Evolutionary conservation across 352 stramenopile genomes (phyloP).

Genomic region (Thalassiosira exigua): DNA sequence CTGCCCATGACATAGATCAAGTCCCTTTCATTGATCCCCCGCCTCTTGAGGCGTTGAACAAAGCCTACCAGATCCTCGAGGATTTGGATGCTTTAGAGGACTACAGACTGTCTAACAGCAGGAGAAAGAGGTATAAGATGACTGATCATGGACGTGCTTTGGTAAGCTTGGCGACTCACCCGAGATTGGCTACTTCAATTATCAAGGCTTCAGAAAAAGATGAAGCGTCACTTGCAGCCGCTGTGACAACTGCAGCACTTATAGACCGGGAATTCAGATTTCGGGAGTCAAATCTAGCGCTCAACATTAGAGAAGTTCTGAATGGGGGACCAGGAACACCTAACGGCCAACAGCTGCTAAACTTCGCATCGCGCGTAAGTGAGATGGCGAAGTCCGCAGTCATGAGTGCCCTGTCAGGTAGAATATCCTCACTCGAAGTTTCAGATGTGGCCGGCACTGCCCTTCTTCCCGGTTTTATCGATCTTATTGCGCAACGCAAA

Average conservation of each 20-base stretch:
- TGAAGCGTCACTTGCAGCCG: slow-evolving; percentile 31
- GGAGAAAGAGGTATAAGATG: slow-evolving; percentile 38
- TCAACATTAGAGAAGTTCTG: slow-evolving; percentile 36
- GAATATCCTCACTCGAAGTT: slow-evolving; percentile 19
- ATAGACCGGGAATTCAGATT: slow-evolving; percentile 28
- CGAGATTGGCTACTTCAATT: slow-evolving; percentile 66
- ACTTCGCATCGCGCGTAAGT: slow-evolving; percentile 52
- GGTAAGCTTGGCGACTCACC: slow-evolving; percentile 58
- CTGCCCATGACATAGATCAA: slow-evolving; percentile 53
- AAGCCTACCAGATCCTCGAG: slow-evolving; percentile 58
- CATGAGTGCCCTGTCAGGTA: slow-evolving; percentile 14
- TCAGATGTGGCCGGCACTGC: slow-evolving; percentile 39
- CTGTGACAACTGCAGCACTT: slow-evolving; percentile 50
- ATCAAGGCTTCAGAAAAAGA: slow-evolving; percentile 33
- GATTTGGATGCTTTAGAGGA: slow-evolving; percentile 59
- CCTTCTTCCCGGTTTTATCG: slow-evolving; percentile 70
- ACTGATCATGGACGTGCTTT: slow-evolving; percentile 56
- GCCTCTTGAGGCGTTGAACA: slow-evolving; percentile 38
- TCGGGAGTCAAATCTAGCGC: slow-evolving; percentile 33
- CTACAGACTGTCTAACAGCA: slow-evolving; percentile 35
- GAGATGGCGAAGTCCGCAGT: slow-evolving; percentile 40
- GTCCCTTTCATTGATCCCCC: slow-evolving; percentile 73
- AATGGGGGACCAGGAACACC: slow-evolving; percentile 26
- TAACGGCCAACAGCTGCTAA: slow-evolving; percentile 29
- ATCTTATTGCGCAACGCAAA: slow-evolving; percentile 70